Evolutionary conservation across 2,329 filamentous ascomycete genomes (phyloP).

Genomic region (Ampelomyces quisqualis): DNA sequence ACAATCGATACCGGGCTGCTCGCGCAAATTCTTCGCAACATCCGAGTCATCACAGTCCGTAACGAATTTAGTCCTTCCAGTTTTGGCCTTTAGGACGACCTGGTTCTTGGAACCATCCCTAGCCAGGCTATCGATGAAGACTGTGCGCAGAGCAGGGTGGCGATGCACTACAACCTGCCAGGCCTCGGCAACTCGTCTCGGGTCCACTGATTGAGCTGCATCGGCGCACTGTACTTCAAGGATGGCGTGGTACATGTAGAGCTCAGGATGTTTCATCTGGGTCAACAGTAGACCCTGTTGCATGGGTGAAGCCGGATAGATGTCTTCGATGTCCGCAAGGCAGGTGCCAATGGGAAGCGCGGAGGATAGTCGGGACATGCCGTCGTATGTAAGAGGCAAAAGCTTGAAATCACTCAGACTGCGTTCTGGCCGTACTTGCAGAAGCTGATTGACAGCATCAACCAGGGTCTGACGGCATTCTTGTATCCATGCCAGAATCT

Average conservation of each 20-base stretch:
- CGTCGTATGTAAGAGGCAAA: conserved; percentile 36
- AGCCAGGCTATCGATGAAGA: conserved; percentile 40
- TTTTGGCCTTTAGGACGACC: conserved; percentile 31
- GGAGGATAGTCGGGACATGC: conserved; percentile 23
- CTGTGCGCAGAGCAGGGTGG: conserved; percentile 34
- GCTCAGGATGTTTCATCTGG: conserved; percentile 32
- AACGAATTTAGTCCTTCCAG: conserved; percentile 29
- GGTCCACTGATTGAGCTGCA: conserved; percentile 17
- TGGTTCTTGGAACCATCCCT: conserved; percentile 38
- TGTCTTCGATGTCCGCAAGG: conserved; percentile 29
- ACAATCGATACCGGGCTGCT: conserved; percentile 29
- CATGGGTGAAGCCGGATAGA: conserved; percentile 37
- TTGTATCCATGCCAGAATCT: conserved; percentile 34
- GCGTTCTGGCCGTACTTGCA: conserved; percentile 27
- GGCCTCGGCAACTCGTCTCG: conserved; percentile 30
- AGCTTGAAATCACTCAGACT: conserved; percentile 34
- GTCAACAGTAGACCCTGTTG: conserved; percentile 35
- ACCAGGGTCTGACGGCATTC: conserved; percentile 33
- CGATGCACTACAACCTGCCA: conserved; percentile 41
- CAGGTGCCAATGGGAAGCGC: conserved; percentile 20
- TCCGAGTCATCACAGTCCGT: conserved; percentile 24
- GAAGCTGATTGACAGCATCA: conserved; percentile 33
- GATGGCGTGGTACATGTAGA: conserved; percentile 35
- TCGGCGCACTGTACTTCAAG: conserved; percentile 30
- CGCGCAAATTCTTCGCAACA: conserved; percentile 18